A percentile compares a stretch with the other conserved stretches of the same genome.
phyloP scores from a whole-genome alignment of 1,139 yeast genomes.

The Sugiyamaella novakii region DNA sequence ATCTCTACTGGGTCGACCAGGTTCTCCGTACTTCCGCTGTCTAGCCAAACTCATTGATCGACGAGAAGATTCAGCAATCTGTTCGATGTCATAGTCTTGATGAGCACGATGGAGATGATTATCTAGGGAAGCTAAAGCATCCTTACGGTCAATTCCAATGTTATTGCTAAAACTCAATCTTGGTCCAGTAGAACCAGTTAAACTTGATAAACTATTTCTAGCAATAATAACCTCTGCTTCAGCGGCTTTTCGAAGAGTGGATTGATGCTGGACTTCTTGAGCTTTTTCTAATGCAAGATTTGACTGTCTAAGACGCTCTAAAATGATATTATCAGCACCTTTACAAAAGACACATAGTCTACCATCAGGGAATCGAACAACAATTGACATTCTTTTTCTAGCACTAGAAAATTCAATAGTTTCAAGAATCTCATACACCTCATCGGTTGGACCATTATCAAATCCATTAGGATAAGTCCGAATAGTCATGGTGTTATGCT shows the following conservation, averaged over 20 bases:
- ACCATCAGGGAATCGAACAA: constrained; percentile 78
- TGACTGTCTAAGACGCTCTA: constrained; percentile 65
- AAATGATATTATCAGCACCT: constrained; percentile 93
- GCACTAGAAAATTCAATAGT: constrained; percentile 82
- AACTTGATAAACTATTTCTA: constrained; percentile 41
- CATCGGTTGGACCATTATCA: constrained; percentile 61
- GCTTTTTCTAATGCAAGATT: constrained; percentile 65
- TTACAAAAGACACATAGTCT: constrained; percentile 79
- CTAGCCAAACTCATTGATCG: constrained; percentile 63
- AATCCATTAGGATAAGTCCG: constrained; percentile 88
- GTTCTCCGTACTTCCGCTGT: constrained; percentile 56
- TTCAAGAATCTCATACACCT: constrained; percentile 73
- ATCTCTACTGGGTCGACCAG: constrained; percentile 20
- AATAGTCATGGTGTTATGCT: constrained; percentile 58
- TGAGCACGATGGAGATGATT: constrained; percentile 53
- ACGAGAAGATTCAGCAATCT: constrained; percentile 60
- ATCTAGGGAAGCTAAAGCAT: constrained; percentile 49
- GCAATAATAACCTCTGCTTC: constrained; percentile 76
- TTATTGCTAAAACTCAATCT: constrained; percentile 32
- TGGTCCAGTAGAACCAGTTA: constrained; percentile 12
- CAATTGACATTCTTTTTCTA: constrained; percentile 92
- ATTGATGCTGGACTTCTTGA: constrained; percentile 59
- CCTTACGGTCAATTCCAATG: constrained; percentile 35
- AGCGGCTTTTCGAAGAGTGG: constrained; percentile 65
- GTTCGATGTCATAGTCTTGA: constrained; percentile 57